Conservation (phyloP, 164 flowering plant species). For the Piper longum region DNA sequence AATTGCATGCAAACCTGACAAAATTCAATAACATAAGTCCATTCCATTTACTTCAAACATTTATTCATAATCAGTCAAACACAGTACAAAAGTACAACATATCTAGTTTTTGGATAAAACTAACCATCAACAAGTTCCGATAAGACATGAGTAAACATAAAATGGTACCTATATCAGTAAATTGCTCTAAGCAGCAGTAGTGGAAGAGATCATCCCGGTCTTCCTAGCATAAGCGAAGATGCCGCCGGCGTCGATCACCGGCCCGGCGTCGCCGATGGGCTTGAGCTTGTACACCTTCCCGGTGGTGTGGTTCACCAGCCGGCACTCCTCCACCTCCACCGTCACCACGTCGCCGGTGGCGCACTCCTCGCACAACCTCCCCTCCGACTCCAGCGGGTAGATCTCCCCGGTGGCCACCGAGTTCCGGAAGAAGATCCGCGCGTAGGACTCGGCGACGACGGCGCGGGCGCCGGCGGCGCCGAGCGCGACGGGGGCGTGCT, state of each 20-base stretch:
- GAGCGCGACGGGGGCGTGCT: conserved; percentile 95
- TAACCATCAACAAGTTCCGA: neutral
- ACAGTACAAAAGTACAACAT: neutral
- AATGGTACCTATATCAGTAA: neutral
- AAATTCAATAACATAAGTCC: neutral
- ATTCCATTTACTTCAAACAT: neutral
- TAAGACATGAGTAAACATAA: too few species aligned
- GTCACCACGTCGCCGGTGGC: conserved; percentile 76
- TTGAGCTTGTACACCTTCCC: conserved; percentile 79
- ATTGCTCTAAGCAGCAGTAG: neutral
- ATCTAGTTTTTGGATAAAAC: neutral
- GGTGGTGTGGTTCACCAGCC: conserved; percentile 68
- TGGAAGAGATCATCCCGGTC: conserved; percentile 75
- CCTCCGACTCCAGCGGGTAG: conserved; percentile 83
- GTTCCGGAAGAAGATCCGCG: conserved; percentile 87
- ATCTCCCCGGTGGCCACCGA: conserved; percentile 90
- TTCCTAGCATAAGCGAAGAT: conserved; percentile 88
- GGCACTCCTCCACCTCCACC: conserved; percentile 46
- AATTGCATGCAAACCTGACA: neutral
- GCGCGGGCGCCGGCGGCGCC: conserved; percentile 80
- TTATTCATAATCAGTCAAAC: neutral
- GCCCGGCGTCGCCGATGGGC: conserved; percentile 96
- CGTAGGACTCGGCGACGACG: conserved; percentile 90
- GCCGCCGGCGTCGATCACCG: conserved; percentile 92
- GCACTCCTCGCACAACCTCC: conserved; percentile 74